Conservation (phyloP, 768 basidiomycete species). For the Tubosaeta brunneosetosa region DNA sequence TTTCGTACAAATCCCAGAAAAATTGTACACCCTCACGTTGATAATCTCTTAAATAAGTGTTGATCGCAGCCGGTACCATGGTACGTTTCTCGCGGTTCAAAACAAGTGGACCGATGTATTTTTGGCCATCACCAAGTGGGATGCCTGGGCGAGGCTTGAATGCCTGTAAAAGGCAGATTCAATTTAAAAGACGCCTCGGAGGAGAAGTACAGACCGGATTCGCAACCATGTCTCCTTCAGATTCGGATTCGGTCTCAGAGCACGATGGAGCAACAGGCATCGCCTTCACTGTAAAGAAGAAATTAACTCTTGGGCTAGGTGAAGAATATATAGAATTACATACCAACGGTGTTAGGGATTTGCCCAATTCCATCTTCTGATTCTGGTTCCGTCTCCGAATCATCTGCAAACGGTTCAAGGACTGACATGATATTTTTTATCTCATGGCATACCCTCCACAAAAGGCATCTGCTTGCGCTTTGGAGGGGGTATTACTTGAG, state of each 20-base stretch:
- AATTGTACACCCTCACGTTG: conserved; percentile 85
- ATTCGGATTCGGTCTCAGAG: conserved; percentile 45
- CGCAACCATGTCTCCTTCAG: conserved; percentile 27
- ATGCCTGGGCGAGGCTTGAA: conserved; percentile 53
- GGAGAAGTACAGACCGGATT: conserved; percentile 26
- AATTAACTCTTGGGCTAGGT: background rate
- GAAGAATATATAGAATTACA: conserved; percentile 14
- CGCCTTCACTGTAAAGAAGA: background rate
- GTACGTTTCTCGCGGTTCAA: conserved; percentile 46
- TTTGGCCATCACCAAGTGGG: conserved; percentile 42
- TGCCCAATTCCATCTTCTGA: conserved; percentile 27
- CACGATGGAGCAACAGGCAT: conserved; percentile 9
- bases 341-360: conserved; percentile 9
- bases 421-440: background rate
- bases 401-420: conserved; percentile 18
- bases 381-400: conserved; percentile 47
- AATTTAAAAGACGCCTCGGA: background rate
- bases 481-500: conserved; percentile 3
- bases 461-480: conserved; percentile 18
- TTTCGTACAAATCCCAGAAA: conserved; percentile 66
- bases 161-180: conserved; percentile 25
- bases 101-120: conserved; percentile 40
- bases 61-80: conserved; percentile 65
- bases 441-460: conserved; percentile 15
- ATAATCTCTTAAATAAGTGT: conserved; percentile 84